Conservation (phyloP, 75 land plant genomes). For the Isoetes taiwanensis region DNA sequence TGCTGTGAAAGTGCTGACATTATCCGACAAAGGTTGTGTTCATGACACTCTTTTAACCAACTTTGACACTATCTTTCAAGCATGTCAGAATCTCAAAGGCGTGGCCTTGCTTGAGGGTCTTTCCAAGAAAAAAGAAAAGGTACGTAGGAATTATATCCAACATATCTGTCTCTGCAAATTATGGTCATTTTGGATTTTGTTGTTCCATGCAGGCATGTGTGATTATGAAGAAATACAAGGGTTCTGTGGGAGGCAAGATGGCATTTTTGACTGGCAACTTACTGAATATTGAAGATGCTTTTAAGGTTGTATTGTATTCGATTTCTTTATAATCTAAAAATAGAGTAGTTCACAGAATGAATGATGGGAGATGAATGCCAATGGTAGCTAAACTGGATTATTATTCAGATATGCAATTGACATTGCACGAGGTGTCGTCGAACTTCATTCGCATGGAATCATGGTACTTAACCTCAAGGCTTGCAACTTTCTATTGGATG, state of each 20-base stretch:
- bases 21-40: too few species aligned
- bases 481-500: constrained; percentile 65
- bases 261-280: constrained; percentile 56
- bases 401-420: constrained; percentile 65
- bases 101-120: constrained; percentile 71
- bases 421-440: constrained; percentile 57
- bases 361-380: too few species aligned
- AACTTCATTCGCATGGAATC: constrained; percentile 69
- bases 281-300: constrained; percentile 55
- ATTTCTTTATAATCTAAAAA: too few species aligned
- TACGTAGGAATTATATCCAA: too few species aligned
- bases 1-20: constrained; percentile 72
- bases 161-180: too few species aligned
- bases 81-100: constrained; percentile 27
- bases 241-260: constrained; percentile 87
- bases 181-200: too few species aligned
- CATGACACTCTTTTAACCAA: constrained; percentile 38
- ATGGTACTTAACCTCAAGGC: constrained; percentile 87
- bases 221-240: constrained; percentile 80
- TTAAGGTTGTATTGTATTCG: too few species aligned
- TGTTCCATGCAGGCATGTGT: constrained; percentile 51
- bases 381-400: too few species aligned
- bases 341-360: too few species aligned
- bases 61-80: constrained; percentile 40
- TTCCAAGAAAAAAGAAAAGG: constrained; percentile 64